Evolutionary conservation across 148 eudicot genomes (phyloP), one percentile per base, ranked within the genome.

Genomic region (Vaccinium myrtillus): DNA sequence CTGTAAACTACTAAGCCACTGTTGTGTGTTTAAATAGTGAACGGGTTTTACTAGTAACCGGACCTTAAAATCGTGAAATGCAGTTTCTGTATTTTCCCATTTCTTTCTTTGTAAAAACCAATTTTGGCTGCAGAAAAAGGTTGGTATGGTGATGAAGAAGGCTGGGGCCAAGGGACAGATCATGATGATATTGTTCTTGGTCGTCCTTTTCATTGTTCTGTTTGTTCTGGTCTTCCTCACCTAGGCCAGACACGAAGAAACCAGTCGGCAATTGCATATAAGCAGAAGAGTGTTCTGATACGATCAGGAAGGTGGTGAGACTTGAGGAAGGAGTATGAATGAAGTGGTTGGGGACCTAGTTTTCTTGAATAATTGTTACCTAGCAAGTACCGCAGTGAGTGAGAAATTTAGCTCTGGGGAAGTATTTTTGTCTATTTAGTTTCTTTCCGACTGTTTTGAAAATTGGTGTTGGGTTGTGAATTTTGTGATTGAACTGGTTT

Each of bases 161-260:
- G 96, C 98, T 74, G 91, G 98, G 59, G 98, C 91, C 16, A 95
- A 95, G 85, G 98, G 98, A 74, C 98, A 94, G 84, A 55, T 94
- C 63, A 90, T 94, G 98, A 94, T 96, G 96, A 92, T 96, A 81
- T 56, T 90, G 30, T 93, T 94, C 90, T 86, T 95, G 89, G 84
- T 94, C 61, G 95, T 89, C 56, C 87, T 95, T 81, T 94, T 95
- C 83, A 88, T 95, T 80, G 86, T 95, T 86, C 88, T 95, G 1
- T 95, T 94, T 73, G 94, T 95, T 79, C 91, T 95, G 59, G 98
- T 95, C 61, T 95, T 95, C 89, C 83, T 94, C 54, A 90, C 93
- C 83, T 90, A 90, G 82, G 55, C 63, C 27, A 61, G 85, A 32
- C 49, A 32, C 73, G 67, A 82, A 58, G 81, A 78, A 82, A 82